Evolutionary conservation across 2,329 filamentous ascomycete species (phyloP).

Genomic region (Septoria petroselini): DNA sequence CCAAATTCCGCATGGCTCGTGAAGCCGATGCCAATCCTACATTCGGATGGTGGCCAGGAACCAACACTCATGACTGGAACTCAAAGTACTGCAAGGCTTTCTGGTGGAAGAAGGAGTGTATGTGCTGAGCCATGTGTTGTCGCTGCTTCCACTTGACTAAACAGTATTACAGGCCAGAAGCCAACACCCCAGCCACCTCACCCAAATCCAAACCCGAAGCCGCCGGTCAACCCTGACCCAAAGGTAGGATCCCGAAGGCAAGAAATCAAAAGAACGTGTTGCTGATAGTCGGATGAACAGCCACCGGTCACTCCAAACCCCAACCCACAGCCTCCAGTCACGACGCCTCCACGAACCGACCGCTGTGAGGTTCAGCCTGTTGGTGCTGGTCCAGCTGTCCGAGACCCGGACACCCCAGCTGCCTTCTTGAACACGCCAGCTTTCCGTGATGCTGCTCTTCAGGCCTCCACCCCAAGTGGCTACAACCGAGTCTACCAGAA

Average conservation of each 20-base stretch:
- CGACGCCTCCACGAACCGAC: background rate
- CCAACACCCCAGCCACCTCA: background rate
- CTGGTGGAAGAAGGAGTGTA: slow-evolving; percentile 2
- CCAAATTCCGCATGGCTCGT: slow-evolving; percentile 15
- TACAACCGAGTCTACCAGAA: slow-evolving; percentile 37
- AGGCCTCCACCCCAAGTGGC: slow-evolving; percentile 3
- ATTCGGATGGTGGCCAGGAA: background rate
- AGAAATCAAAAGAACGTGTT: background rate
- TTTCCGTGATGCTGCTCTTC: background rate
- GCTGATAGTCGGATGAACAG: background rate
- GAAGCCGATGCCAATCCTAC: slow-evolving; percentile 9
- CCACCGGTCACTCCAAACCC: background rate
- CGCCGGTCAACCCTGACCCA: background rate
- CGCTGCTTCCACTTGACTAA: background rate
- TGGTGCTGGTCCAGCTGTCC: slow-evolving; percentile 2
- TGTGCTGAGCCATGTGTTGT: background rate
- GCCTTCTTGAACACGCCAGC: slow-evolving; percentile 1
- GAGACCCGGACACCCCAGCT: slow-evolving; percentile 2
- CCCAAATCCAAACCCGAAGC: background rate
- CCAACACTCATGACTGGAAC: background rate
- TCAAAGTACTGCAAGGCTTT: background rate
- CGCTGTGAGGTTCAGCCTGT: background rate
- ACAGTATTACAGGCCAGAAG: background rate
- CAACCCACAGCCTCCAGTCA: background rate
- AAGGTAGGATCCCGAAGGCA: no score